Conservation (phyloP, 1,139 yeast genomes). For the Protomyces arabidopsidicola region DNA sequence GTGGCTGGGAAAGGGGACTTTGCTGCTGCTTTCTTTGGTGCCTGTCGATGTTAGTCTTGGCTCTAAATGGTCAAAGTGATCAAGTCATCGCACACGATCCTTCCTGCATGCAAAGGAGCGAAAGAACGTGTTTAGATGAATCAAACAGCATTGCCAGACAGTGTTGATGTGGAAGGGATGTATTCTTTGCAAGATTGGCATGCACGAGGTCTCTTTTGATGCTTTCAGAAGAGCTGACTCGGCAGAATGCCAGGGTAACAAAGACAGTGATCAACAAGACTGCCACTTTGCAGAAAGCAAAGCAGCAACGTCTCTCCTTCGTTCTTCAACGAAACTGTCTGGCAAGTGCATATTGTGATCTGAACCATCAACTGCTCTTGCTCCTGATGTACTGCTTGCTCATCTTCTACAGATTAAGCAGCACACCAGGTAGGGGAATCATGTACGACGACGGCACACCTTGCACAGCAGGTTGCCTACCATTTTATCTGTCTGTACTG, state of each 20-base stretch:
- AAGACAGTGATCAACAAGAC: slow-evolving; percentile 1
- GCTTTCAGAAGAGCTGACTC: background rate
- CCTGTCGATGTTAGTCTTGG: background rate
- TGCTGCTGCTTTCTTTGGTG: slow-evolving; percentile 24
- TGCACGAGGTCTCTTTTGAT: background rate
- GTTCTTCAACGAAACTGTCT: slow-evolving; percentile 1
- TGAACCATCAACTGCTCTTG: too few relatives aligned
- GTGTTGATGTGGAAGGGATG: background rate
- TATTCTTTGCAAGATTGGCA: background rate
- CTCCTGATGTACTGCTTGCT: too few relatives aligned
- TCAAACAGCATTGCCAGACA: slow-evolving; percentile 1
- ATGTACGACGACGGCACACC: too few relatives aligned
- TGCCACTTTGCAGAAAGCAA: background rate
- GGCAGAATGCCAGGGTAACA: background rate
- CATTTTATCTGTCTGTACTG: too few relatives aligned
- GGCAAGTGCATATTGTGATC: background rate
- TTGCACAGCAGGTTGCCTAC: too few relatives aligned
- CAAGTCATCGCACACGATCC: slow-evolving; percentile 1
- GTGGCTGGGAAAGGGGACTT: slow-evolving; percentile 62
- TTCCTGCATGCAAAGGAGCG: background rate
- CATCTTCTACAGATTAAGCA: too few relatives aligned
- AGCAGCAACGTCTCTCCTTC: background rate
- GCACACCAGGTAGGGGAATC: too few relatives aligned
- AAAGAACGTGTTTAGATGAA: background rate
- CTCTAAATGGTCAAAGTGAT: background rate